Conservation (phyloP, 805 yeast species). For the Yamadazyma endophytica region DNA sequence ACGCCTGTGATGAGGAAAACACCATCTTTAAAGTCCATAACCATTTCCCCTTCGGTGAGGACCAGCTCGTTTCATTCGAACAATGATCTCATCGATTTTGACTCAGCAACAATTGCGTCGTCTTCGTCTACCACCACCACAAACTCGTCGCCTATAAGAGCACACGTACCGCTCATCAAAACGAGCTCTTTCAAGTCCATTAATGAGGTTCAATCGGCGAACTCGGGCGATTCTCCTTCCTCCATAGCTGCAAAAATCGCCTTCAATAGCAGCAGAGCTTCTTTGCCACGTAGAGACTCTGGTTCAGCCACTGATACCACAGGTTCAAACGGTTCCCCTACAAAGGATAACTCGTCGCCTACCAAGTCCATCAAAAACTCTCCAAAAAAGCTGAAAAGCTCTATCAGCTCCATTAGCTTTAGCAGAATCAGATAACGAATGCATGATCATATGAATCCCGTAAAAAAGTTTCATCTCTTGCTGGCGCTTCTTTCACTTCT, state of each 20-base stretch:
- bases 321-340: not conserved
- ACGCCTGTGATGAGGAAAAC: slow-evolving; percentile 17
- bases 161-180: slow-evolving; percentile 6
- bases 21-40: slow-evolving; percentile 35
- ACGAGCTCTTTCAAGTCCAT: slow-evolving; percentile 5
- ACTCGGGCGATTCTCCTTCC: slow-evolving; percentile 13
- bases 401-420: slow-evolving; percentile 12
- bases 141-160: slow-evolving; percentile 10
- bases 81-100: slow-evolving; percentile 8
- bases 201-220: slow-evolving; percentile 2
- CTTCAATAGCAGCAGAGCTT: slow-evolving; percentile 17
- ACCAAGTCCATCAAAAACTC: slow-evolving; percentile 2
- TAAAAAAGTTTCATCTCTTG: too few relatives aligned
- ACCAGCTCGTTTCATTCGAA: slow-evolving; percentile 5
- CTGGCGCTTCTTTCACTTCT: too few relatives aligned
- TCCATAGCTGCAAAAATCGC: slow-evolving; percentile 27
- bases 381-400: slow-evolving; percentile 11
- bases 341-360: not conserved
- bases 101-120: slow-evolving; percentile 6
- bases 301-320: slow-evolving; percentile 1
- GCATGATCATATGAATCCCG: too few relatives aligned
- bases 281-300: slow-evolving; percentile 10
- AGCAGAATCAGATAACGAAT: slow-evolving; percentile 10
- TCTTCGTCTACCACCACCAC: slow-evolving; percentile 5
- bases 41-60: slow-evolving; percentile 34